These are phyloP conservation scores for Exophiala sp. DNA, from an alignment of 2,329 filamentous ascomycete species.

Conservation along the genomic window DNA sequence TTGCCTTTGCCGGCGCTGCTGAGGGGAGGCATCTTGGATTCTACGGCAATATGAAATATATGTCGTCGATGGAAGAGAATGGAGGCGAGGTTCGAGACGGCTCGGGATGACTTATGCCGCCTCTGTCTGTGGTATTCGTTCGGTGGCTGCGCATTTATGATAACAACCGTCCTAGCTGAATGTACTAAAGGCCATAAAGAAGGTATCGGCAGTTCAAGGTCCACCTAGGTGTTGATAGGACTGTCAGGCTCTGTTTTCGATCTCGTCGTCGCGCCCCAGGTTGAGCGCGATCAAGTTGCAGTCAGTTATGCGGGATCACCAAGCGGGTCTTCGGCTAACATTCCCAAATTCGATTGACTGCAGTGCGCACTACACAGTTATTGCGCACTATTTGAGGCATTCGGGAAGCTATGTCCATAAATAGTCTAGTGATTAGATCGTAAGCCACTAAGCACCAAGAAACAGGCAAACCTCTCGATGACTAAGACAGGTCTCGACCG, in stretches of 20 bases:
- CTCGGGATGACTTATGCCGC: neutral
- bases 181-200: neutral
- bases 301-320: constrained; percentile 1
- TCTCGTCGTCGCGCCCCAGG: constrained; percentile 1
- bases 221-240: too few relatives aligned
- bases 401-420: too few relatives aligned
- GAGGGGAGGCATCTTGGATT: constrained; percentile 36
- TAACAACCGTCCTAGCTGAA: neutral
- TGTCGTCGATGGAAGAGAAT: neutral
- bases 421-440: too few relatives aligned
- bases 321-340: constrained; percentile 6
- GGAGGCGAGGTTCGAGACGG: neutral
- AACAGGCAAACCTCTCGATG: too few relatives aligned
- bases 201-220: neutral
- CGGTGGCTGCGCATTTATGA: neutral
- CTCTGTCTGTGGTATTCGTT: neutral
- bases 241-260: too few relatives aligned
- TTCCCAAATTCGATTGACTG: too few relatives aligned
- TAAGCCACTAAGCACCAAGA: too few relatives aligned
- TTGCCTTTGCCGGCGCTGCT: constrained; percentile 45
- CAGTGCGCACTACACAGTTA: too few relatives aligned
- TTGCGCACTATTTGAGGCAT: too few relatives aligned
- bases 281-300: neutral
- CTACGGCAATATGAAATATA: neutral
- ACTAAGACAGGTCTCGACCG: too few relatives aligned